Base-by-base conservation (phyloP, 495 filamentous ascomycete species). In the Cudoniella acicularis region DNA sequence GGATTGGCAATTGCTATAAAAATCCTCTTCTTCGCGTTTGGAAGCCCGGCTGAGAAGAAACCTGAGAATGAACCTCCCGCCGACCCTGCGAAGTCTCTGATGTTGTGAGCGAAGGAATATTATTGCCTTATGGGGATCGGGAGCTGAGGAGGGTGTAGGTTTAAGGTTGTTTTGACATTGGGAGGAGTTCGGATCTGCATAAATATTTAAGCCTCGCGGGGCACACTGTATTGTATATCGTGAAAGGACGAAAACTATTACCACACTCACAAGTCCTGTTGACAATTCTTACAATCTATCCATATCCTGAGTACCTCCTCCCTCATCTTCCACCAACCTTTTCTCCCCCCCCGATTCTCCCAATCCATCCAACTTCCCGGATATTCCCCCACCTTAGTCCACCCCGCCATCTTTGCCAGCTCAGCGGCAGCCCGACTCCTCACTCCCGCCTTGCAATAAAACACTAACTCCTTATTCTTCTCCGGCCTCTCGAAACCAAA, bases 401-500 rank as follows among this genome's bases (percentile, higher is more conserved):
- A 97, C 22, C 94, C 93, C 11, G 83, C 84, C 72, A 87, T 80
- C 50, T 75, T 74, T 50, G 93, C 93, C 74, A 97, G 69, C 67
- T 84, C 79, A 22, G 92, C 91, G n/a, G 92, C 93, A 2, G 88
- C 83, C 20, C 77, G 70, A 64, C 87, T 88, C 71, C 94, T 79
- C 57, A 97, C 91, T 1, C 94, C 94, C 0, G 90, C 84, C 74
- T 89, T 93, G 72, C 94, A 98, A 70, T 96, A 98, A 65, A 97
- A 94, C 1, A 97, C 83, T 10, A 96, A 73, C 63, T 86, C 80
- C 43, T 67, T 65, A 50, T 76, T 76, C 57, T 69, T 69, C 2
- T 46, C 51, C 0, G 89, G 89, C 52, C 86, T 87, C 48, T 73
- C 71, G 65, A 84, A 88, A 2, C 89, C 89, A 69, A 84, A 88